Percentiles rank a stretch among this genome's conserved stretches.
phyloP scores from a whole-genome alignment of 306 rosid species.

The Carpinus viminea region DNA sequence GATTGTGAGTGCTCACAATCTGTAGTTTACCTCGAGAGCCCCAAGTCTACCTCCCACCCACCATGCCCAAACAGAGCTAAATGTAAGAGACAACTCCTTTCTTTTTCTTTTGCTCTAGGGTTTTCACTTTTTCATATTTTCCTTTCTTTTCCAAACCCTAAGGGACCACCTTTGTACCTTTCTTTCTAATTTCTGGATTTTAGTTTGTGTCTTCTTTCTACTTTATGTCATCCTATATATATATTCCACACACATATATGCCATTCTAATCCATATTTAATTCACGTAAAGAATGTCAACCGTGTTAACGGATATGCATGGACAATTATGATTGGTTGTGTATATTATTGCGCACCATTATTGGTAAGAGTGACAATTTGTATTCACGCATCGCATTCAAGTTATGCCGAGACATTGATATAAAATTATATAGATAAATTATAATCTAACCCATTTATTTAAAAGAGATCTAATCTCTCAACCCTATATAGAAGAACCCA shows the following conservation, averaged over 20 bases:
- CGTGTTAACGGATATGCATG: not conserved
- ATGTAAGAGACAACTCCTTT: not conserved
- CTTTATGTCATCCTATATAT: not conserved
- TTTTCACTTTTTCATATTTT: not conserved
- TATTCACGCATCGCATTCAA: too few species aligned
- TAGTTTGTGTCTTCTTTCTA: not conserved
- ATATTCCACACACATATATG: not conserved
- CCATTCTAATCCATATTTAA: not conserved
- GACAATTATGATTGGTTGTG: not conserved
- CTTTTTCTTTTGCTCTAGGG: not conserved
- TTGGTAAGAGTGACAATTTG: too few species aligned
- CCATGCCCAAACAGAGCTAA: not conserved
- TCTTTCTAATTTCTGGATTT: slow-evolving; percentile 13
- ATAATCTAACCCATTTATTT: too few species aligned
- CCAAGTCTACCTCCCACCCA: not conserved
- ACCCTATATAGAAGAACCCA: too few species aligned
- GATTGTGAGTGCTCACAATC: not conserved
- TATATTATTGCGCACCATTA: too few species aligned
- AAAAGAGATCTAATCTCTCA: too few species aligned
- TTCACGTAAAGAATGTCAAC: not conserved
- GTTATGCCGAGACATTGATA: too few species aligned
- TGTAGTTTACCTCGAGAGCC: not conserved
- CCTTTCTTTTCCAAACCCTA: not conserved
- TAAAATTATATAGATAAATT: too few species aligned
- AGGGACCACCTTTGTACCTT: slow-evolving; percentile 7